Evolutionary conservation across 495 filamentous ascomycete genomes (phyloP).

Genomic region (Daldinia caldariorum): DNA sequence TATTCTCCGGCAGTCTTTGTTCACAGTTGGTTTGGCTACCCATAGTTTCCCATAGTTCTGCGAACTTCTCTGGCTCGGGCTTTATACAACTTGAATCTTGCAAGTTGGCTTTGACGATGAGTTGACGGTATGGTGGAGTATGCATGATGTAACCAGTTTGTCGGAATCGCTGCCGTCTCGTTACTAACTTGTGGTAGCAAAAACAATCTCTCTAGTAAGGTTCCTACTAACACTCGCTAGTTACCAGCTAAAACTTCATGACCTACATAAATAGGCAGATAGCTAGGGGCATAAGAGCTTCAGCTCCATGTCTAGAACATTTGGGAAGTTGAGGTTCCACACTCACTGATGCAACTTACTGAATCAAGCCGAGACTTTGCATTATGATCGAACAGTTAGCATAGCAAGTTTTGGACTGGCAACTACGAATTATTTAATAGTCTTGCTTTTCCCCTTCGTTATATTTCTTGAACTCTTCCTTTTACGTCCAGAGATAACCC

Average conservation of each 20-base stretch:
- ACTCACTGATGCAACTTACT: not conserved
- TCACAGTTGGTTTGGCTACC: not conserved
- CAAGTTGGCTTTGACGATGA: slow-evolving; percentile 5
- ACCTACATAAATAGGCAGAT: not conserved
- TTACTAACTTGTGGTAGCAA: slow-evolving; percentile 2
- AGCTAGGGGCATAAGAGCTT: slow-evolving; percentile 11
- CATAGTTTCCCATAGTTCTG: not conserved
- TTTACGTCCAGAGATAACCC: not conserved
- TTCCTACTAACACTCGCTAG: slow-evolving; percentile 10
- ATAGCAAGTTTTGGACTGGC: not conserved
- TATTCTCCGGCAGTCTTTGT: not conserved
- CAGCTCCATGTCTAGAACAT: slow-evolving; percentile 12
- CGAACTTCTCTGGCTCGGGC: not conserved
- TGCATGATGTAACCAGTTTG: slow-evolving; percentile 27
- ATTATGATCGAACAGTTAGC: slow-evolving; percentile 7
- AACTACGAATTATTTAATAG: not conserved
- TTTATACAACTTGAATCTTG: not conserved
- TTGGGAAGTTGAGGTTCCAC: slow-evolving; percentile 19
- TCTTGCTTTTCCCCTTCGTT: not conserved
- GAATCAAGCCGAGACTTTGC: not conserved
- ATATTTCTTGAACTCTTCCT: not conserved
- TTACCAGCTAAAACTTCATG: slow-evolving; percentile 3
- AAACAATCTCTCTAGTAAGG: not conserved
- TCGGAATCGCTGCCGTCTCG: not conserved
- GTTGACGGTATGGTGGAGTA: slow-evolving; percentile 18